Percentiles rank a stretch among this genome's conserved stretches.
These are phyloP conservation scores for Fusarium armeniacum DNA, from an alignment of 2,329 filamentous ascomycete genomes.

Conservation along the genomic window DNA sequence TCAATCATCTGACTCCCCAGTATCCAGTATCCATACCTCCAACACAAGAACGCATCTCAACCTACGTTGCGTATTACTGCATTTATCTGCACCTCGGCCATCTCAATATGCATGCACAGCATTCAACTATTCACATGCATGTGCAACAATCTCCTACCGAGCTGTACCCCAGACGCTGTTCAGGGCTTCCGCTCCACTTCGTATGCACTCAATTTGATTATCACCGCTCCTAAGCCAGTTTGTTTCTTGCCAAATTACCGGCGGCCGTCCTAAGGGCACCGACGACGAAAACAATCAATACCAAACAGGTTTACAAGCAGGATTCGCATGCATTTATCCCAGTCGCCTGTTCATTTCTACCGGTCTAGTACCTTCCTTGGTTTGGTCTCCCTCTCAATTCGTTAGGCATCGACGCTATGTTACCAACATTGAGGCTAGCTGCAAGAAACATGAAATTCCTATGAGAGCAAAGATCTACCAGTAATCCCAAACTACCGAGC, in stretches of 20 bases:
- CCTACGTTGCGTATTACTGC: neutral
- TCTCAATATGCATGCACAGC: slow-evolving; percentile 30
- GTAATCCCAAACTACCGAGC: slow-evolving; percentile 20
- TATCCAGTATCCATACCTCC: neutral
- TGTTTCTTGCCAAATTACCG: slow-evolving; percentile 26
- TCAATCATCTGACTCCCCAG: no score
- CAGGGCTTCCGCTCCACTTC: slow-evolving; percentile 35
- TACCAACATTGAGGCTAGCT: slow-evolving; percentile 7
- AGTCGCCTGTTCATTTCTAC: neutral
- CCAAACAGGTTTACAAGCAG: neutral
- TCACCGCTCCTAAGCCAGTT: slow-evolving; percentile 36
- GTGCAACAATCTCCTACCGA: slow-evolving; percentile 22
- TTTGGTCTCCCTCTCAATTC: slow-evolving; percentile 13
- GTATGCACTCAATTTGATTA: slow-evolving; percentile 44
- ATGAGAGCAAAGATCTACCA: slow-evolving; percentile 28
- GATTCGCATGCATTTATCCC: neutral
- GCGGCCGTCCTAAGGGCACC: neutral
- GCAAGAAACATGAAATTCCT: slow-evolving; percentile 17
- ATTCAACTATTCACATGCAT: neutral
- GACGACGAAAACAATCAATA: neutral
- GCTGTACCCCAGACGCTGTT: slow-evolving; percentile 47
- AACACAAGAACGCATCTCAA: neutral
- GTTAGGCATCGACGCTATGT: slow-evolving; percentile 22
- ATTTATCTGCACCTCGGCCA: neutral
- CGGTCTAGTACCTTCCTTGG: neutral